A percentile compares a stretch with the other conserved stretches of the same genome.
These are phyloP conservation scores for Globisporangium carolinianum DNA, from an alignment of 352 stramenopile genomes.

Conservation along the genomic window DNA sequence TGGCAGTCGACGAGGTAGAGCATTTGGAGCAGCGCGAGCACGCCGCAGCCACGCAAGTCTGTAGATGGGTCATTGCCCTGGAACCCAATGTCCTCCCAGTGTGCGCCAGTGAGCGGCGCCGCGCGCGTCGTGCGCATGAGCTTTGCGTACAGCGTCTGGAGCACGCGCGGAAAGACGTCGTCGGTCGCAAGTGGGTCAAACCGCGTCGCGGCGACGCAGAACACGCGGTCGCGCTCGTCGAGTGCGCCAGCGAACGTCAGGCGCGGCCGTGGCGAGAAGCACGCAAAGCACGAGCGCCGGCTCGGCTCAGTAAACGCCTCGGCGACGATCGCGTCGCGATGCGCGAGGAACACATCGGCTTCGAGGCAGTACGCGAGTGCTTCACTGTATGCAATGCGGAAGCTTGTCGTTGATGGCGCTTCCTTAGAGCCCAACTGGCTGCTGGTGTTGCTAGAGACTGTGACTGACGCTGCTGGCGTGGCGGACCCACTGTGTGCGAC, in stretches of 20 bases:
- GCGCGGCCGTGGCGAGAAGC: slow-evolving; percentile 37
- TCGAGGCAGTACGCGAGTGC: slow-evolving; percentile 34
- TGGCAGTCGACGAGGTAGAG: slow-evolving; percentile 70
- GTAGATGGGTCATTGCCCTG: slow-evolving; percentile 84
- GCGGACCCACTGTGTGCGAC: background rate
- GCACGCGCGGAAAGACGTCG: slow-evolving; percentile 35
- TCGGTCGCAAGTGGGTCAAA: slow-evolving; percentile 31
- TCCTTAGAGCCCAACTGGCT: background rate
- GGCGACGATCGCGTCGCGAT: slow-evolving; percentile 45
- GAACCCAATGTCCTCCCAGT: slow-evolving; percentile 89
- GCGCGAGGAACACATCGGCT: slow-evolving; percentile 26
- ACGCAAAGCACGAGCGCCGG: slow-evolving; percentile 47
- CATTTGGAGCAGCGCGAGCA: slow-evolving; percentile 83
- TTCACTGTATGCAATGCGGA: slow-evolving; percentile 38
- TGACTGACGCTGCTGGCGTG: background rate
- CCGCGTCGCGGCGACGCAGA: slow-evolving; percentile 52
- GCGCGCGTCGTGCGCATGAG: slow-evolving; percentile 26
- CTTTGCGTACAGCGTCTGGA: slow-evolving; percentile 64
- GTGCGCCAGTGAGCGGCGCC: slow-evolving; percentile 43
- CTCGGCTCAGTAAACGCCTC: slow-evolving; percentile 30
- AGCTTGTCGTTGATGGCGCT: slow-evolving; percentile 1
- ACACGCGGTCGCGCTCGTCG: slow-evolving; percentile 67
- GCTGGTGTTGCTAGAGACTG: background rate
- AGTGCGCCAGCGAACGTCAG: slow-evolving; percentile 45
- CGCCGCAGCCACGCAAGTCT: slow-evolving; percentile 78